A percentile compares a stretch with the other conserved stretches of the same genome.
Conservation (phyloP, 2,329 filamentous ascomycete species). For the Colletotrichum tabaci region DNA sequence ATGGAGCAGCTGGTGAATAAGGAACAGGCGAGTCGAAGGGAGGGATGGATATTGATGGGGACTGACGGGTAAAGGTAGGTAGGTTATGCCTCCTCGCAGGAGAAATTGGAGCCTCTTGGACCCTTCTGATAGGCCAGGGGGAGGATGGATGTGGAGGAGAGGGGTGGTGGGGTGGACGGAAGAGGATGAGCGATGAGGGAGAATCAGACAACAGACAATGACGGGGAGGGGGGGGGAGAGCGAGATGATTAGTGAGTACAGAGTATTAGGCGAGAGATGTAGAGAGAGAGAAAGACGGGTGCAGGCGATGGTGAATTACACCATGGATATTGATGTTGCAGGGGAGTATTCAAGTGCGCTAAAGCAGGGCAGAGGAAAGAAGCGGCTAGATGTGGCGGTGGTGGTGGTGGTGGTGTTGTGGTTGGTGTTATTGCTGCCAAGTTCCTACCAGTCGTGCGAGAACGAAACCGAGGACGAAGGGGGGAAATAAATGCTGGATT, state of each 20-base stretch:
- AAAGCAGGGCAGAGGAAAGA: not conserved
- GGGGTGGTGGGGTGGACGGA: not conserved
- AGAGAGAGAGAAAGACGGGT: not conserved
- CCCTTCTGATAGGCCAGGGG: constrained; percentile 28
- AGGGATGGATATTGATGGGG: not conserved
- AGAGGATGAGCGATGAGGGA: constrained; percentile 8
- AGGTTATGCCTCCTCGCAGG: constrained; percentile 32
- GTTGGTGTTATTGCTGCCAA: constrained; percentile 23
- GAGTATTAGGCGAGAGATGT: not conserved
- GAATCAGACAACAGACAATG: not conserved
- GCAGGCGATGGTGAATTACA: not conserved
- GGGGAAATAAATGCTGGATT: not conserved
- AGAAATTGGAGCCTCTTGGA: constrained; percentile 27
- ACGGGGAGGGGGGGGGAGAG: not conserved
- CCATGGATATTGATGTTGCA: not conserved
- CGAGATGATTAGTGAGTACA: not conserved
- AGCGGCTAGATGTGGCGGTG: not conserved
- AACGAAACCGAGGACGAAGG: constrained; percentile 25
- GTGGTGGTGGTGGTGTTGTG: not conserved
- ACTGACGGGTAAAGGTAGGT: constrained; percentile 5
- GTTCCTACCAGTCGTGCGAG: constrained; percentile 30
- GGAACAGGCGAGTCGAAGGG: constrained; percentile 1
- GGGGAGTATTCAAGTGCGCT: not conserved
- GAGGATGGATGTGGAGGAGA: not conserved
- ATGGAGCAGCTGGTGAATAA: constrained; percentile 33